Evolutionary conservation across 495 filamentous ascomycete species (phyloP).

Genomic region (Neurospora pannonica): DNA sequence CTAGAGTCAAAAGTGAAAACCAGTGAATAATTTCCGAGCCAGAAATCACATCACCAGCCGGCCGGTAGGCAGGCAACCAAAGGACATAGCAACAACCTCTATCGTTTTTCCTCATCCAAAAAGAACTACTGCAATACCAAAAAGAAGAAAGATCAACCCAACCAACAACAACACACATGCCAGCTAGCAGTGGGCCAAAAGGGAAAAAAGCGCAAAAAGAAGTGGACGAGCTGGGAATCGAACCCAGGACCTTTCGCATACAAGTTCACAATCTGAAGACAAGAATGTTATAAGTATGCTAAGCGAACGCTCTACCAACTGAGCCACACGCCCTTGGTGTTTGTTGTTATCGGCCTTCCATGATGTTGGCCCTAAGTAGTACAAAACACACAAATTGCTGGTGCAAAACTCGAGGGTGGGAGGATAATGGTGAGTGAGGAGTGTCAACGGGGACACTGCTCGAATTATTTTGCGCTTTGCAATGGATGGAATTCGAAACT

Average conservation of each 20-base stretch:
- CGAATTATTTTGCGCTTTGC: too few relatives aligned
- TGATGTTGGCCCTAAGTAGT: too few relatives aligned
- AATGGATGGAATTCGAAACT: too few relatives aligned
- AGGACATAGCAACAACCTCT: too few relatives aligned
- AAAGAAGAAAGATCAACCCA: background rate
- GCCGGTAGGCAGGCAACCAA: background rate
- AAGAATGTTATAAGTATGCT: background rate
- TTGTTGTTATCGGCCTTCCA: background rate
- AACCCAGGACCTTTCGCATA: background rate
- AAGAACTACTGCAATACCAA: background rate
- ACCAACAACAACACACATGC: background rate
- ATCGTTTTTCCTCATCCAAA: background rate
- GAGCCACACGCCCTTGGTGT: background rate
- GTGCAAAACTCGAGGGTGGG: too few relatives aligned
- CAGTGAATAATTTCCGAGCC: background rate
- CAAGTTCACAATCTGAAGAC: background rate
- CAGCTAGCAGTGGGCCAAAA: background rate
- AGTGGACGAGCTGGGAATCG: background rate
- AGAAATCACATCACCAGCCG: background rate
- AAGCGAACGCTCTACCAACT: background rate
- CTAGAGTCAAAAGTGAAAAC: background rate
- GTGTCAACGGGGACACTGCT: too few relatives aligned
- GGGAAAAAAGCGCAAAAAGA: background rate
- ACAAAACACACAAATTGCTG: too few relatives aligned
- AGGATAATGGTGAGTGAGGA: too few relatives aligned